phyloP scores from a whole-genome alignment of 2,329 filamentous ascomycete species.

The Beauveria australis region DNA sequence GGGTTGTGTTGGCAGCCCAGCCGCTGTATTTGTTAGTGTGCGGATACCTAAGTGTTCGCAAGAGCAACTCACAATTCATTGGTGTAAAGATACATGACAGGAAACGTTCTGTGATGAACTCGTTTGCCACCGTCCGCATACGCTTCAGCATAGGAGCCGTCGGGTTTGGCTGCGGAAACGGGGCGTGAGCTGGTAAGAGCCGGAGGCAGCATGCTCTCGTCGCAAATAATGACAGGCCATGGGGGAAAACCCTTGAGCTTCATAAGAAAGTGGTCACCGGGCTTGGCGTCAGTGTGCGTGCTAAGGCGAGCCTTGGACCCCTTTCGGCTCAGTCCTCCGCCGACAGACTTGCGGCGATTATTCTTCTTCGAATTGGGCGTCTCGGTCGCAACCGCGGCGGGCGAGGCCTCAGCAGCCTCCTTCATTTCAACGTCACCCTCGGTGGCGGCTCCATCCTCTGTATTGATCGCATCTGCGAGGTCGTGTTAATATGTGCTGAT shows the following conservation, averaged over 20 bases:
- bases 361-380: conserved; percentile 30
- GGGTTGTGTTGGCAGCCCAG: conserved; percentile 81
- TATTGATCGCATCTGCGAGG: conserved; percentile 13
- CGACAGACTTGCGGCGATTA: conserved; percentile 66
- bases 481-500: not conserved
- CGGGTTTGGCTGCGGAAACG: conserved; percentile 70
- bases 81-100: conserved; percentile 88
- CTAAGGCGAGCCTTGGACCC: conserved; percentile 61
- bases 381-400: conserved; percentile 23
- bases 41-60: not conserved
- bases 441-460: conserved; percentile 21
- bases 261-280: conserved; percentile 86
- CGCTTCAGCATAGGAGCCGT: conserved; percentile 81
- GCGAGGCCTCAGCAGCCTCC: conserved; percentile 24
- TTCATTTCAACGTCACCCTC: conserved; percentile 49
- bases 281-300: conserved; percentile 69
- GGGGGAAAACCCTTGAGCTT: conserved; percentile 90
- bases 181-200: conserved; percentile 70
- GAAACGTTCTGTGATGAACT: conserved; percentile 75
- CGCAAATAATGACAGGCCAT: conserved; percentile 90
- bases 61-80: conserved; percentile 83
- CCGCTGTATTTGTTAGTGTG: conserved; percentile 46
- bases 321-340: conserved; percentile 71
- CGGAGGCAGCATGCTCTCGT: conserved; percentile 86
- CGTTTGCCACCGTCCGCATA: conserved; percentile 85